phyloP scores from a whole-genome alignment of 495 filamentous ascomycete genomes.

The Diplogelasinospora grovesii region DNA sequence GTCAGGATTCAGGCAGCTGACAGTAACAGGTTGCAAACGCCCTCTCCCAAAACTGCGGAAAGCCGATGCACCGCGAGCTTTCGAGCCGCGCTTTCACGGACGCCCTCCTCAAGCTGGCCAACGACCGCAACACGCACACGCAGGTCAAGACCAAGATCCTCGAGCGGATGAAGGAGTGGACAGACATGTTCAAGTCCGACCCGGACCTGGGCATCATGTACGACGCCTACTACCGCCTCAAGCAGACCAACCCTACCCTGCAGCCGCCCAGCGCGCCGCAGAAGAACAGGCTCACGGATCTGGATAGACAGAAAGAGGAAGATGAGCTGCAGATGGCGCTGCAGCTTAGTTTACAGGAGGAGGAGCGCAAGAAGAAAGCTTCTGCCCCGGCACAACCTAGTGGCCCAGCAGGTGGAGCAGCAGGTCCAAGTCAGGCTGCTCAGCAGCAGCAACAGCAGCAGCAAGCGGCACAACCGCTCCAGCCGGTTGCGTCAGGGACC shows the following conservation, averaged over 20 bases:
- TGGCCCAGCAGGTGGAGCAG: slow-evolving; percentile 8
- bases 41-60: slow-evolving; percentile 89
- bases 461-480: slow-evolving; percentile 31
- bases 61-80: slow-evolving; percentile 86
- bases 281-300: slow-evolving; percentile 82
- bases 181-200: slow-evolving; percentile 85
- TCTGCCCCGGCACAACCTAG: slow-evolving; percentile 22
- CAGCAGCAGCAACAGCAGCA: slow-evolving; percentile 4
- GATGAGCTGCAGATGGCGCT: slow-evolving; percentile 97
- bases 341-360: slow-evolving; percentile 85
- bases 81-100: slow-evolving; percentile 95
- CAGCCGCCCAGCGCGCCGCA: slow-evolving; percentile 88
- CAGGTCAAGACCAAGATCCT: slow-evolving; percentile 96
- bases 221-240: slow-evolving; percentile 85
- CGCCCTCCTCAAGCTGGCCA: slow-evolving; percentile 80
- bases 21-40: slow-evolving; percentile 71
- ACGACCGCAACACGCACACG: slow-evolving; percentile 90
- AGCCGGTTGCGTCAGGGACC: slow-evolving; percentile 50
- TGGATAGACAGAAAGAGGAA: slow-evolving; percentile 91
- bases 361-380: slow-evolving; percentile 44
- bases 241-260: slow-evolving; percentile 78
- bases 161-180: slow-evolving; percentile 94
- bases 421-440: slow-evolving; percentile 14
- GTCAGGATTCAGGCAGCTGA: slow-evolving; percentile 1
- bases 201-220: slow-evolving; percentile 97